These are phyloP conservation scores for Blastobotrys malaysiensis DNA, from an alignment of 1,139 yeast species.

Conservation along the genomic window DNA sequence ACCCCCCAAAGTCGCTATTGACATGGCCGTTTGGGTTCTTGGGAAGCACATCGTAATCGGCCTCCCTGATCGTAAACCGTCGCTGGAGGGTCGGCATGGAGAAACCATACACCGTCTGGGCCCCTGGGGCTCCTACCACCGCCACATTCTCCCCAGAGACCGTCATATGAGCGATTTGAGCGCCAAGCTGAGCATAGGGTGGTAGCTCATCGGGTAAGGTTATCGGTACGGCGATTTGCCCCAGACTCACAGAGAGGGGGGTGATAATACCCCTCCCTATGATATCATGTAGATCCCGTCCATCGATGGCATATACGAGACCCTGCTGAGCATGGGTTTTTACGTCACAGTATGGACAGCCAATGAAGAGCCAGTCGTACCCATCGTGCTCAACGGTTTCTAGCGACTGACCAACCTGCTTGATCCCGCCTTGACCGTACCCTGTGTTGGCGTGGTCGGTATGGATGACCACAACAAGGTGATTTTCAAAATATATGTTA, in stretches of 20 bases:
- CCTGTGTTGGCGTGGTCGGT: conserved; percentile 20
- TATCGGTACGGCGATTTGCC: background rate
- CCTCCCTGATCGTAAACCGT: conserved; percentile 5
- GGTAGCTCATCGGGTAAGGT: conserved; percentile 1
- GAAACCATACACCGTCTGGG: conserved; percentile 26
- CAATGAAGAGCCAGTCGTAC: conserved; percentile 40
- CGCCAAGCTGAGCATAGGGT: conserved; percentile 6
- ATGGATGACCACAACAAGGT: conserved; percentile 19
- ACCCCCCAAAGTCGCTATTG: conserved; percentile 28
- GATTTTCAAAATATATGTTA: conserved; percentile 27
- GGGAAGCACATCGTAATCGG: conserved; percentile 4
- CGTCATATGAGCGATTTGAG: background rate
- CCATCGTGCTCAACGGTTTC: conserved; percentile 35
- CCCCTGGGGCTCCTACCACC: conserved; percentile 32
- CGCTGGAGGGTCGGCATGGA: conserved; percentile 9
- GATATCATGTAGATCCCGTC: conserved; percentile 24
- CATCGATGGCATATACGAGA: conserved; percentile 36
- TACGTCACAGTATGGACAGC: conserved; percentile 40
- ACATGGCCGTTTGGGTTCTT: background rate
- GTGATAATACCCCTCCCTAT: conserved; percentile 10
- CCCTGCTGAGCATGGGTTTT: conserved; percentile 38
- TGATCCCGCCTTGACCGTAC: conserved; percentile 39
- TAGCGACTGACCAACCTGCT: conserved; percentile 34
- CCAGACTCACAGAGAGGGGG: conserved; percentile 23
- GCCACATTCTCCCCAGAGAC: background rate